A percentile compares a stretch with the other conserved stretches of the same genome.
These are phyloP conservation scores for Xylaria cubensis DNA, from an alignment of 495 filamentous ascomycete genomes.

Conservation along the genomic window DNA sequence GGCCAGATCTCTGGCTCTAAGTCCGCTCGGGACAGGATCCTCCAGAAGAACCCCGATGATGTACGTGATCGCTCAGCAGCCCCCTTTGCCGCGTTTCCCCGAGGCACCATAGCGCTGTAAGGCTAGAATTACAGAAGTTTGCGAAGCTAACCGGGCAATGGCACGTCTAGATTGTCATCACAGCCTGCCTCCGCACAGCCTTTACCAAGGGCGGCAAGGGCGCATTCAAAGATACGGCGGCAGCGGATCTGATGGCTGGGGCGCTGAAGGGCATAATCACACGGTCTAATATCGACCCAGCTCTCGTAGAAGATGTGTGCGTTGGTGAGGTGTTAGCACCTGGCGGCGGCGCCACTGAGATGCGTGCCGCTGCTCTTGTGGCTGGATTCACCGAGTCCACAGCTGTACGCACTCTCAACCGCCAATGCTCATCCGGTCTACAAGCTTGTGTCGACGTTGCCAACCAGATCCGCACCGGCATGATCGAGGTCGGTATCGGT, in stretches of 20 bases:
- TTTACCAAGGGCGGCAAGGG: slow-evolving; percentile 94
- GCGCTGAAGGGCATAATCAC: slow-evolving; percentile 80
- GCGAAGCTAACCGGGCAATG: slow-evolving; percentile 20
- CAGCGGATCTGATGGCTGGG: slow-evolving; percentile 84
- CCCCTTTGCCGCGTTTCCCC: background rate
- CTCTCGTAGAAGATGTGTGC: slow-evolving; percentile 85
- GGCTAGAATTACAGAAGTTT: background rate
- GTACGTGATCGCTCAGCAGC: slow-evolving; percentile 40
- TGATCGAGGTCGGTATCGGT: slow-evolving; percentile 95
- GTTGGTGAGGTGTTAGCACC: slow-evolving; percentile 92
- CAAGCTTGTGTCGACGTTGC: slow-evolving; percentile 93
- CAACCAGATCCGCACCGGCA: slow-evolving; percentile 83
- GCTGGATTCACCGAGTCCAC: slow-evolving; percentile 88
- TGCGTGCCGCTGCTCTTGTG: slow-evolving; percentile 88
- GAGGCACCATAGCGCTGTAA: background rate
- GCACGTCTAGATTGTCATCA: slow-evolving; percentile 77
- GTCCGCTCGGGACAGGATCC: slow-evolving; percentile 52
- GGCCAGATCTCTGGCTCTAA: slow-evolving; percentile 53
- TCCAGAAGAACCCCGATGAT: slow-evolving; percentile 59
- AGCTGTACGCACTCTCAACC: slow-evolving; percentile 83
- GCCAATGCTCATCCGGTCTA: slow-evolving; percentile 89
- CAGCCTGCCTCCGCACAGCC: slow-evolving; percentile 87
- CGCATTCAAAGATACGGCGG: slow-evolving; percentile 91
- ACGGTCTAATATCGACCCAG: slow-evolving; percentile 84
- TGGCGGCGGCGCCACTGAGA: slow-evolving; percentile 95